These are phyloP conservation scores for Lactifluus echinatus DNA, from an alignment of 768 basidiomycete species.

Conservation along the genomic window DNA sequence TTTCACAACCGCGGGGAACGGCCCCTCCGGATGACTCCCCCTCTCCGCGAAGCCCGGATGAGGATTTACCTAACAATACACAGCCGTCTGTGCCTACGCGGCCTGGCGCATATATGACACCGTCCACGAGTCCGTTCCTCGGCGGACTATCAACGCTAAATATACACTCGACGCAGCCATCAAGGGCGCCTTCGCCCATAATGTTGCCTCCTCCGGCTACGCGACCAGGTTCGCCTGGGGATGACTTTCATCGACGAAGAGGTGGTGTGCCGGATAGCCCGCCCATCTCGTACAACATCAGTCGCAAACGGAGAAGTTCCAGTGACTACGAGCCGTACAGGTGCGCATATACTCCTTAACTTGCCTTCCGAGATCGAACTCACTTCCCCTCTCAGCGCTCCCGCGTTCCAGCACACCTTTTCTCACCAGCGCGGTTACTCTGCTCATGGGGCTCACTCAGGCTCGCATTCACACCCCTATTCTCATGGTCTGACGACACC, in stretches of 20 bases:
- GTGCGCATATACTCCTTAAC: constrained; percentile 13
- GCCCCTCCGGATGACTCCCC: constrained; percentile 46
- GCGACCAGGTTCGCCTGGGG: constrained; percentile 31
- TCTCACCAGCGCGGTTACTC: constrained; percentile 23
- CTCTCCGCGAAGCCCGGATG: constrained; percentile 64
- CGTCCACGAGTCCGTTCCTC: constrained; percentile 73
- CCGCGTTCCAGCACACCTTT: constrained; percentile 25
- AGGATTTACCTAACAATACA: constrained; percentile 33
- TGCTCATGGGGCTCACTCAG: constrained; percentile 14
- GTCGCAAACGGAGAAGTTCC: constrained; percentile 25
- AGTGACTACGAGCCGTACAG: constrained; percentile 23
- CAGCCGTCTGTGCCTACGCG: constrained; percentile 19
- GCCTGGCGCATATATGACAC: constrained; percentile 37
- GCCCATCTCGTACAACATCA: constrained; percentile 24
- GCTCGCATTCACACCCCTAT: constrained; percentile 24
- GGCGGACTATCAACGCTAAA: constrained; percentile 69
- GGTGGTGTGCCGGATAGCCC: constrained; percentile 31
- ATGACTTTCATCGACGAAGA: constrained; percentile 23
- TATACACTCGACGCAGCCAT: constrained; percentile 60
- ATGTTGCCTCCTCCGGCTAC: constrained; percentile 46
- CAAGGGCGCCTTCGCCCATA: constrained; percentile 66
- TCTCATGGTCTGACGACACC: constrained; percentile 41
- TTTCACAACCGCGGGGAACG: not conserved
- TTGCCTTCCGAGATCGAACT: constrained; percentile 21
- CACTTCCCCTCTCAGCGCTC: constrained; percentile 22